These are phyloP conservation scores for Colletotrichum gloeosporioides DNA, from an alignment of 2,329 filamentous ascomycete species.

Conservation along the genomic window DNA sequence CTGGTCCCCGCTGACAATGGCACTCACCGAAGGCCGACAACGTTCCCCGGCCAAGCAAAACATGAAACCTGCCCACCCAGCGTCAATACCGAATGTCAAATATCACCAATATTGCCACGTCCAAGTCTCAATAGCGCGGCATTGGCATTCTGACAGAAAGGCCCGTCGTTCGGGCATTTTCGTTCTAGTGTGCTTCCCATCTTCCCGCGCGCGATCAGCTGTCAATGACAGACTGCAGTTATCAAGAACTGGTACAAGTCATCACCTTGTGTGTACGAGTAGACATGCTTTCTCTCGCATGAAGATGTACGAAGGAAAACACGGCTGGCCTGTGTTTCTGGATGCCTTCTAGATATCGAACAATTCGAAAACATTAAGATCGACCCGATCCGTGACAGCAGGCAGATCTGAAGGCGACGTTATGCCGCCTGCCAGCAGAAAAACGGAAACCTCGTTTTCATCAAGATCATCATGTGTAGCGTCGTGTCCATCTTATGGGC, in stretches of 20 bases:
- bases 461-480: background rate
- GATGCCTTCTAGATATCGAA: background rate
- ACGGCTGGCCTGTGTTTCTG: background rate
- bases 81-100: background rate
- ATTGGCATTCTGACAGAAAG: background rate
- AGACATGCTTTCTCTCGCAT: background rate
- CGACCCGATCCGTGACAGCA: background rate
- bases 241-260: background rate
- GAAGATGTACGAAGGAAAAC: background rate
- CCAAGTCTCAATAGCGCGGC: background rate
- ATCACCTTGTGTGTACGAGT: background rate
- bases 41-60: background rate
- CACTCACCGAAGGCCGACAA: background rate
- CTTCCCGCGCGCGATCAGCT: background rate
- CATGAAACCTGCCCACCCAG: conserved; percentile 5
- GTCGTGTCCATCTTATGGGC: background rate
- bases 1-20: background rate
- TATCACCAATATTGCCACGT: conserved; percentile 1
- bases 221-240: background rate
- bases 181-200: background rate
- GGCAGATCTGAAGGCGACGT: background rate
- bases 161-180: background rate
- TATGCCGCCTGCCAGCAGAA: background rate
- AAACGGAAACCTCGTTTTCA: background rate
- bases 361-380: background rate